Evolutionary conservation across 495 filamentous ascomycete genomes (phyloP), one percentile per base, ranked within the genome.

Genomic region (Hyaloscypha finlandica): DNA sequence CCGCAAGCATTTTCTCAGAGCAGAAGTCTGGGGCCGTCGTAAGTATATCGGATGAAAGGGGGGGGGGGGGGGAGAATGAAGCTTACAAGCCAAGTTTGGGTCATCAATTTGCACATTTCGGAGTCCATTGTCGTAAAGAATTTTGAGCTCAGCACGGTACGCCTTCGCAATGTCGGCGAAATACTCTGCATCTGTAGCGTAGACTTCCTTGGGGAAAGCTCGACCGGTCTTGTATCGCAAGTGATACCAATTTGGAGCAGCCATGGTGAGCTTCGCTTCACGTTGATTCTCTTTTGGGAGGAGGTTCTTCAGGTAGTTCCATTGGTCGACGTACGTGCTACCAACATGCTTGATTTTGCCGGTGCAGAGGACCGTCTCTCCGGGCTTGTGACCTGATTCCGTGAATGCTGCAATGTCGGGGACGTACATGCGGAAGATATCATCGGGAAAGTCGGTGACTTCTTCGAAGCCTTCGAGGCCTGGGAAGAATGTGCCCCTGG

Each of bases 391-490:
- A 66, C 86, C 84, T n/a, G 79, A 80, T 71, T 90, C 88, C 8
- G 84, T 80, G 77, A 94, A 89, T 35, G 87, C 90, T 31, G 90
- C 88, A 63, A 95, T 87, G 72, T 94, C 91, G 11, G 92, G 92
- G 65, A 92, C 88, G 72, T 93, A 93, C 29, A 83, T 78, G 14
- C 90, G 84, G 79, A 92, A 93, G 72, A 91, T 85, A 37, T 85
- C 83, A 6, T 80, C 66, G 60, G 85, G 79, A 9, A 88, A 81
- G n/a, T 86, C 80, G 32, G 70, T 69, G 70, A 90, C 79, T 73
- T 89, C 84, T 63, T 86, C 79, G 73, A 90, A 89, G 58, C 91
- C 90, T 37, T 90, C 85, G 59, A 93, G 84, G 53, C 87, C 86
- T 39, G 90, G 88, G 82, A 91, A 92, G 81, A 94, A 90, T 12